Evolutionary conservation across 352 stramenopile genomes (phyloP).

Genomic region (Pythium dissotocum): DNA sequence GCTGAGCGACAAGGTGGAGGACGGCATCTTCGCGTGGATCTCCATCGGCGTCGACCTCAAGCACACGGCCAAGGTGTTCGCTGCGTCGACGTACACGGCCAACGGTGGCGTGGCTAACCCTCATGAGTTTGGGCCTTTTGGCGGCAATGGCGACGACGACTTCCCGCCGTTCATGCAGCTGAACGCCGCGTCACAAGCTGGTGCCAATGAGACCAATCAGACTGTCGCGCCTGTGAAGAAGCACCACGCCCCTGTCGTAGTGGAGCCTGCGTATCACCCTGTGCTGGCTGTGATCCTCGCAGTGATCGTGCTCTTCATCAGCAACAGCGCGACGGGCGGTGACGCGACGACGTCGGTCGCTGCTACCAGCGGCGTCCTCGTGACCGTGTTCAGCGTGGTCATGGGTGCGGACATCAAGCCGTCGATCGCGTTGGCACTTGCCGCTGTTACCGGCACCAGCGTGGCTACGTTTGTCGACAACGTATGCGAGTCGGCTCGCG

Average conservation of each 20-base stretch:
- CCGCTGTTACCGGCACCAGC: slow-evolving; percentile 15
- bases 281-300: slow-evolving; percentile 23
- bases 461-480: slow-evolving; percentile 23
- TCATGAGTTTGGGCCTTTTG: background rate
- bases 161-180: slow-evolving; percentile 6
- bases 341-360: slow-evolving; percentile 10
- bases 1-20: slow-evolving; percentile 32
- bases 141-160: background rate
- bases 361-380: slow-evolving; percentile 20
- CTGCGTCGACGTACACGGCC: slow-evolving; percentile 24
- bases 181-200: slow-evolving; percentile 5
- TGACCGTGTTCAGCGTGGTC: slow-evolving; percentile 20
- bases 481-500: slow-evolving; percentile 13
- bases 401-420: slow-evolving; percentile 15
- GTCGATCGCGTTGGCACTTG: slow-evolving; percentile 17
- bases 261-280: slow-evolving; percentile 12
- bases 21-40: slow-evolving; percentile 39
- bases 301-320: slow-evolving; percentile 25
- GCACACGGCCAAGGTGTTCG: slow-evolving; percentile 20
- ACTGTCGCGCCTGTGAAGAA: slow-evolving; percentile 7
- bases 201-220: slow-evolving; percentile 18
- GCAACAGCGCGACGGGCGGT: slow-evolving; percentile 3
- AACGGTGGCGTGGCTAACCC: slow-evolving; percentile 9
- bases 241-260: background rate
- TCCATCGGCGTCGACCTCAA: slow-evolving; percentile 35